Base-by-base conservation (phyloP, 2,329 filamentous ascomycete species). In the Myotisia sp. region DNA sequence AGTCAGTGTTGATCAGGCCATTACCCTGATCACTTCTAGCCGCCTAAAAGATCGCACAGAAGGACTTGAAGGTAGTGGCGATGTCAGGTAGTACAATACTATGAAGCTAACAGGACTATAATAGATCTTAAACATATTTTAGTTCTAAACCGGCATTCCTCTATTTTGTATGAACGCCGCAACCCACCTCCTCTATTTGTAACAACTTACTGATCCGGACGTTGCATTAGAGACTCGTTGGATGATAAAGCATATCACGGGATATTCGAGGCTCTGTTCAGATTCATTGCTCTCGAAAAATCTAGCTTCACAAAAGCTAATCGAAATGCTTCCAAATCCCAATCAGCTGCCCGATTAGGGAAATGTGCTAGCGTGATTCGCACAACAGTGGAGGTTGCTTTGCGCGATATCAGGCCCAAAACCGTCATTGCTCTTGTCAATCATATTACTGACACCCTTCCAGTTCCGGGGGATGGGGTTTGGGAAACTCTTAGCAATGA, bases 261-360 rank as follows among this genome's bases (percentile, higher is more conserved):
- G 39, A 74, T 94, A 27, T 82, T 83, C 46, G 84, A 94, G 48
- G 70, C 73, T 1, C 62, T 95, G 2, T 93, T 94, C 50, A 68
- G 70, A 35, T 76, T 75, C 43, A 67, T 77, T 68, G 49, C 70
- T 70, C 56, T 67, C 9, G 85, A 93, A 45, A 84, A 82, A 50
- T 64, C 74, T 6, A 52, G 58, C 12, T 79, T 72, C 43, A 67
- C 71, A 37, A 69, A 68, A 36, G 65, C 65, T 8, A 68, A 64
- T 42, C 65, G 59, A 37, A 68, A 66, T 34, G 65, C 59, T 8
- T 59, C 65, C 17, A 67, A 63, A 40, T 67, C 61, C 37, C 58
- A 59, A 33, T 59, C 70, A 21, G 62, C 62, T 7, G 55, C 64
- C 2, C 71, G 79, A 17, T 65, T 98, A 7, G 66, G 70, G 35